phyloP scores from a whole-genome alignment of 345 rosid species.

The Pseudoturritis turrita region DNA sequence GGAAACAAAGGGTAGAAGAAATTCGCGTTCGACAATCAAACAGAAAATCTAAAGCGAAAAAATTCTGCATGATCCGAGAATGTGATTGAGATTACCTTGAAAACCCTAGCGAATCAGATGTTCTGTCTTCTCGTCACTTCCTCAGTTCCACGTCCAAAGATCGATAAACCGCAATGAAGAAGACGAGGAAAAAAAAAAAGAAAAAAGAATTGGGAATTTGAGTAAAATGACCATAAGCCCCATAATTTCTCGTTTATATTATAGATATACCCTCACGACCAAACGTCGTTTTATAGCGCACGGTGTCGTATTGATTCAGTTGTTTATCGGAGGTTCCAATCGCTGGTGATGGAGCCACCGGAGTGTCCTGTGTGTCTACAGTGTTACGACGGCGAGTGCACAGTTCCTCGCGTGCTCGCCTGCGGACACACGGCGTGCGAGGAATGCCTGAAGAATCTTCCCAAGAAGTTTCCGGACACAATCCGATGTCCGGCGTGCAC shows the following conservation, averaged over 20 bases:
- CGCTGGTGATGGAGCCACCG: conserved; percentile 48
- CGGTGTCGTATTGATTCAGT: not conserved
- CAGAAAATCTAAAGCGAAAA: not conserved
- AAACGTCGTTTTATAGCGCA: too few relatives aligned
- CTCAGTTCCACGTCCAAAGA: not conserved
- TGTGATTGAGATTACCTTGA: conserved; percentile 1
- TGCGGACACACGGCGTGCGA: conserved; percentile 89
- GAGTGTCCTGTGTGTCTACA: conserved; percentile 92
- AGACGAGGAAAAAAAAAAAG: not conserved
- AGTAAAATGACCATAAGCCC: not conserved
- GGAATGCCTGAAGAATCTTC: conserved; percentile 57
- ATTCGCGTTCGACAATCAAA: not conserved
- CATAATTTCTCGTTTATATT: not conserved
- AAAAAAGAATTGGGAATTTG: not conserved
- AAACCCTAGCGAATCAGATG: not conserved
- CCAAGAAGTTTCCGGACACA: conserved; percentile 53
- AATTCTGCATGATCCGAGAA: not conserved
- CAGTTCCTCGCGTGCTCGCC: conserved; percentile 75
- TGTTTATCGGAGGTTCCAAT: not conserved
- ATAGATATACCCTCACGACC: not conserved
- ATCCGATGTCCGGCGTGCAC: conserved; percentile 90
- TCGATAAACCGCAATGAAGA: not conserved
- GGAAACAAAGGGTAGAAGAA: not conserved
- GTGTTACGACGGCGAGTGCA: conserved; percentile 47
- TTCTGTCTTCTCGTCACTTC: not conserved